phyloP scores from a whole-genome alignment of 1,139 yeast species.

The Suhomyces guaymorum region DNA sequence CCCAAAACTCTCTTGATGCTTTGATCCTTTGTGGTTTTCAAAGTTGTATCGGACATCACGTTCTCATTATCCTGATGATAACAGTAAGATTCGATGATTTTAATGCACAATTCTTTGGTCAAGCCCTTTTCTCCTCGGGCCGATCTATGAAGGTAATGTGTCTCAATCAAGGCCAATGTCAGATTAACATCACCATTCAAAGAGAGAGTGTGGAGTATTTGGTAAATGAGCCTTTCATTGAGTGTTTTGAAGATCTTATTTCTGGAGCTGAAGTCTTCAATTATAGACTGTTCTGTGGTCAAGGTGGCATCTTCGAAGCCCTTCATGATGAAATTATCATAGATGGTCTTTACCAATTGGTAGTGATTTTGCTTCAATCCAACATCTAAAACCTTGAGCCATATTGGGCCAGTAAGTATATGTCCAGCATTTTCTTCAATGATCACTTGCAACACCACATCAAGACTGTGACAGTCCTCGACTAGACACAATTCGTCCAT shows the following conservation, averaged over 20 bases:
- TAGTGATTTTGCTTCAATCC: constrained; percentile 30
- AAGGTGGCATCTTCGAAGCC: constrained; percentile 25
- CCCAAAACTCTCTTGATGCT: constrained; percentile 34
- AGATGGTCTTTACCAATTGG: constrained; percentile 29
- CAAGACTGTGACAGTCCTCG: constrained; percentile 25
- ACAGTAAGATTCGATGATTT: constrained; percentile 42
- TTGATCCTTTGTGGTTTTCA: constrained; percentile 20
- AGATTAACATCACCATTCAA: constrained; percentile 41
- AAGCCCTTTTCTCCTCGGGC: constrained; percentile 36
- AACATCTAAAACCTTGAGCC: constrained; percentile 27
- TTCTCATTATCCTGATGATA: constrained; percentile 19
- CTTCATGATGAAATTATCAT: constrained; percentile 33
- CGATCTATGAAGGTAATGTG: constrained; percentile 36
- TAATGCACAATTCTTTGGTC: constrained; percentile 35
- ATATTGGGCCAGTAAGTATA: constrained; percentile 16
- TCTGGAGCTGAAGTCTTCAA: constrained; percentile 14
- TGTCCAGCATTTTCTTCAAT: neutral
- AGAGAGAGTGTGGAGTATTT: constrained; percentile 36
- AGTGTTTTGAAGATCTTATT: constrained; percentile 11
- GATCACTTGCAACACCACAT: constrained; percentile 1
- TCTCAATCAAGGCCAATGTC: constrained; percentile 38
- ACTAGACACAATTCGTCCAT: constrained; percentile 10
- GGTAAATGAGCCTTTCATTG: constrained; percentile 16
- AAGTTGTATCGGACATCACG: constrained; percentile 14
- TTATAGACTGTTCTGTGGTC: constrained; percentile 27